Evolutionary conservation across 352 stramenopile genomes (phyloP), one percentile per base, ranked within the genome.

Genomic region (Pythium phragmiticola): DNA sequence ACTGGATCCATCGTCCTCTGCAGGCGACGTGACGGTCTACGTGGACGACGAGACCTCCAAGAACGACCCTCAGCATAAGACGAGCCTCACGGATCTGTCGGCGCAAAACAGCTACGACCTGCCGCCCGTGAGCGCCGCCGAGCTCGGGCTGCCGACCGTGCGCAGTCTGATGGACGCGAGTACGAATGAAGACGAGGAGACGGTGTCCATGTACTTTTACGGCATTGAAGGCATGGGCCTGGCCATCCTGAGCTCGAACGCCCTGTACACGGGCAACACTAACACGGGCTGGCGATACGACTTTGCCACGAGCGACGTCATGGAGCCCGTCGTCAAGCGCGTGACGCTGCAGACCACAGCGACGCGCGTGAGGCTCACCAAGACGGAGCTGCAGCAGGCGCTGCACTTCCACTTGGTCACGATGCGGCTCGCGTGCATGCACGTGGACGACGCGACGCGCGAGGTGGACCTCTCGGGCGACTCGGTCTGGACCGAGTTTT

Each of bases 31-130:
- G 30, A 66, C 60, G 0, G 23, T 60, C 1, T 66, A 66, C 19
- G 28, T 61, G 19, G 58, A 76, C 39, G 59, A 72, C 37, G 62
- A 51, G 28, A n/a, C 41, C 41, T n/a, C 51, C 3, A 8, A 45
- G 36, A 14, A 56, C 57, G 23, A 16, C 21, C 50, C 28, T 17
- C 13, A 8, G n/a, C 36, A 59, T 17, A 60, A 51, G 16, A 23
- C 30, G 6, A 50, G 57, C 7, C 63, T 92, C n/a, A 57, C 64
- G 42, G 87, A 95, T 67, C 47, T 94, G 37, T 89, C 78, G 52
- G 89, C 82, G 7, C 87, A 95, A 50, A 89, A 85, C 49, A 90
- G 81, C 28, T 95, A 95, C 53, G 87, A 95, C 63, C 66, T 95
- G 37, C 87, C 87, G 0, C 83, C 87, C 7, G 82, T 89, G n/a